Evolutionary conservation across 2,329 filamentous ascomycete species (phyloP), one percentile per base, ranked within the genome.

Genomic region (Domatiomyces globalis): DNA sequence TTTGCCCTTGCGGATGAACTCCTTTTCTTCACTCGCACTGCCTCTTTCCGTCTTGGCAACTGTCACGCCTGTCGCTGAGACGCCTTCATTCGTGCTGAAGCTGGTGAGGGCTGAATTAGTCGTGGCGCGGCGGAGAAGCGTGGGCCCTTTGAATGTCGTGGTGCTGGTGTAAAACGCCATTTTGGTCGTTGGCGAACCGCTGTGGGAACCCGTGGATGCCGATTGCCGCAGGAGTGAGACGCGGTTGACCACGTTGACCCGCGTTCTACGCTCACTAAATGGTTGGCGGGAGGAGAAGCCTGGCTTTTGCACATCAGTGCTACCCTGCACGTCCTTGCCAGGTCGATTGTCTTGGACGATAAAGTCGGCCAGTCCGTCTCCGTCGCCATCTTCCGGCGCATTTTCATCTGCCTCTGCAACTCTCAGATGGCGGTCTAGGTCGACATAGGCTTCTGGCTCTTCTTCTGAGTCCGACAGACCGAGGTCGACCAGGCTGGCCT

Each of bases 341-440:
- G 22, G 20, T 47, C 62, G 63, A 6, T 62, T 59, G 22, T 64
- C 63, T 20, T 60, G 56, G 19, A 60, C 59, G 51, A 63, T 49
- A 49, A 63, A 60, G 46, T 59, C 59, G 18, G 51, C 57, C 43
- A 58, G 53, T 17, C 57, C 52, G 12, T 61, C 57, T 18, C 66
- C 62, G 2, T 80, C 75, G 55, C 80, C 78, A 58, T 77, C 71
- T 50, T 65, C 64, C 8, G 20, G 6, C 7, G 71, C 71, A 9
- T 68, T 68, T 39, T 75, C 71, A n/a, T 76, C 73, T 8, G 71
- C 73, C 6, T 72, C 71, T 43, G 77, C 75, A 42, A 73, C 74
- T 2, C 75, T 73, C 53, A 73, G 73, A n/a, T 73, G 76, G 25
- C 63, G 60, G 52, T 65, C 66, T 25, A 64, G 56, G 51, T 72